Conservation (phyloP, 257 asterid species). For the Solanum lignicaule region DNA sequence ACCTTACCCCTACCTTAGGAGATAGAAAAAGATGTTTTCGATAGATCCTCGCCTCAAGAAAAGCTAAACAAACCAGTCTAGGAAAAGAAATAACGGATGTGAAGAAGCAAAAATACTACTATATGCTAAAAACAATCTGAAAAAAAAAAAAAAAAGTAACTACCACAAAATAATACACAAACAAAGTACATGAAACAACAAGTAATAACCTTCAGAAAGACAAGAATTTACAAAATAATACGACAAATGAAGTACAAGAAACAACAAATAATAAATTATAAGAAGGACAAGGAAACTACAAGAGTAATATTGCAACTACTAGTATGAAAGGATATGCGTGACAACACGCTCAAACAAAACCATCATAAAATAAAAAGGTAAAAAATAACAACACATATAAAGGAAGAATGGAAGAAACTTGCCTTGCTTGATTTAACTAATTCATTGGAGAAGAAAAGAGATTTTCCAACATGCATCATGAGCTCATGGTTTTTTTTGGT, state of each 20-base stretch:
- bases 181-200: background rate
- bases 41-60: background rate
- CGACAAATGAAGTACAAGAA: background rate
- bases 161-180: background rate
- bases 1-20: background rate
- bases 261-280: background rate
- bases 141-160: too few species aligned
- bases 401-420: background rate
- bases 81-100: fast-evolving
- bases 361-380: too few species aligned
- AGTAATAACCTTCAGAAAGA: fast-evolving
- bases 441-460: background rate
- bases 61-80: background rate
- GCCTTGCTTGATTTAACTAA: background rate
- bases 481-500: background rate
- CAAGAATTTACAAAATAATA: background rate
- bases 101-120: background rate
- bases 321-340: background rate
- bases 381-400: background rate
- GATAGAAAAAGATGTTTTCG: fast-evolving
- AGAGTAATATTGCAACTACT: background rate
- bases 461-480: background rate
- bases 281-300: background rate
- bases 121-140: background rate
- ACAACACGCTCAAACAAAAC: background rate